Base-by-base conservation (phyloP, 345 rosid species). In the Salix brachista region DNA sequence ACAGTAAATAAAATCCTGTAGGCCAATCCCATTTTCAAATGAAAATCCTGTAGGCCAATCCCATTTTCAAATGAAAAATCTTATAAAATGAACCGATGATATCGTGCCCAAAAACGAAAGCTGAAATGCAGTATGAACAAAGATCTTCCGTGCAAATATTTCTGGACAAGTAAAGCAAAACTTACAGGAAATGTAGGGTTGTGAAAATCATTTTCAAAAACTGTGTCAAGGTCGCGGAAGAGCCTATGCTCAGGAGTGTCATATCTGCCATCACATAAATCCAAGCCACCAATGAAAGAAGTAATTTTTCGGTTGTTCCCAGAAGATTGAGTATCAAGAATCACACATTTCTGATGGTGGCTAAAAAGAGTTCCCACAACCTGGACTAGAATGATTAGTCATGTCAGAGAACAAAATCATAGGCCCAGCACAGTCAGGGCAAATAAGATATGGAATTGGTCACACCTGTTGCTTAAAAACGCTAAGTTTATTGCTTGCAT, bases 181-280 rank as follows among this genome's bases (percentile, higher is more conserved):
- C 89, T 83, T 78, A 89, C 94, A 17, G 88, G 77, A 74, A 91
- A 84, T 69, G 91, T 86, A 13, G 95, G 95, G 75, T 89, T 89
- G 72, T 91, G 93, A 70, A 84, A 84, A 74, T 91, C 93, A 70
- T 82, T 75, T 50, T 75, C 74, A 74, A 89, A 89, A 83, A 87
- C 74, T 0, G 83, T 86, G 80, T 91, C 88, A 12, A 87, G 88
- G 72, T 87, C 91, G 0, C 46, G 1, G 67, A 87, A 88, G 65
- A 89, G 85, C 72, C 91, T 85, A 78, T 91, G 96, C 65, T 91
- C 87, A 0, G 95, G 95, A n/a, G 93, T 89, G 84, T 91, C 93
- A 23, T 91, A 89, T 89, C 95, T 87, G 37, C 95, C 95, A 70
- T 89, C 90, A 42, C 95, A 89, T 71, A 91, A 79, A 81, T 91